Base-by-base conservation (phyloP, 1,284 basidiomycete genomes). In the Tremellales sp. region DNA sequence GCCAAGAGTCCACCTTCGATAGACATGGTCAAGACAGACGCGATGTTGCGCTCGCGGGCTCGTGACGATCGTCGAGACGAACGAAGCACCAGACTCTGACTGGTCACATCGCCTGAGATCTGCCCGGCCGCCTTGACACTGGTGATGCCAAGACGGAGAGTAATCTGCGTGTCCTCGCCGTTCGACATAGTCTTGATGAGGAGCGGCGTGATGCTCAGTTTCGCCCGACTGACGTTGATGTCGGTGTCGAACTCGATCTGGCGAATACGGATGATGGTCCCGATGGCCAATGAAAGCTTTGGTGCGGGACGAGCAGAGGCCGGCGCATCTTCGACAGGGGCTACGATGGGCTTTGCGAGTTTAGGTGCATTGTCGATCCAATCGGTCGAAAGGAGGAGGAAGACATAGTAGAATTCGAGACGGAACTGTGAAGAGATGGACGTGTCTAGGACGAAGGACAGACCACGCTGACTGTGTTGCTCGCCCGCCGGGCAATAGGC, bases 1-100 rank as follows among this genome's bases (percentile, higher is more conserved):
- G 82, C 77, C 53, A 91, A 67, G 29, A 83, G 78, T 3, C 86
- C 88, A 57, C 83, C 88, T 3, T 84, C 85, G 76, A 93, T 81
- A 11, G 78, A 79, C 45, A 93, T 77, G 55, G 87, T 82, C 44
- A 93, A 72, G 77, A 89, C 81, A 33, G 80, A 80, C 0, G 68
- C 51, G 39, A 70, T 58, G 1, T 53, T 47, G 31, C 58, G 46
- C 4, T 53, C 47, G 64, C 76, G 39, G 67, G 65, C 60, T 37
- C 69, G 56, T 21, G 74, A 78, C 51, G 65, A 67, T 42, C 81
- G 79, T 22, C 86, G 82, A 23, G 81, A 76, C 0, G 89, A 90
- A 50, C 83, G 80, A 75, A 93, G 91, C 17, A 82, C 76, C 63
- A 87, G 85, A 53, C 83, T 78, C 3, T 86, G 82, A 33, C 89